Percentiles rank a stretch among this genome's conserved stretches.
Evolutionary conservation across 768 basidiomycete genomes (phyloP).

Genomic region (Boletus pseudo-olivaceus): DNA sequence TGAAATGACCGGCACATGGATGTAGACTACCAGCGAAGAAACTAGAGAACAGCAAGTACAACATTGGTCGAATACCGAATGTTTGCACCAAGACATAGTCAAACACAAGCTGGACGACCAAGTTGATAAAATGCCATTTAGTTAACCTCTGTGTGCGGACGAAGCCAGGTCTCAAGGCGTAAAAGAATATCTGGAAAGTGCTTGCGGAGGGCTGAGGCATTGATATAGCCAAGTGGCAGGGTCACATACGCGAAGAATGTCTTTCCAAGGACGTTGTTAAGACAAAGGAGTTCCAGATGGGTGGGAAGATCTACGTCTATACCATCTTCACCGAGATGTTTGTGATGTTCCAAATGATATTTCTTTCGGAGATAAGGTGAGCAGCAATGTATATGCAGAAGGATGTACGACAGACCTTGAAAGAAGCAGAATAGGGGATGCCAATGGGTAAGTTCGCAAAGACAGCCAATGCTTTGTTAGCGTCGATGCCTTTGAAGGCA

Average conservation of each 20-base stretch:
- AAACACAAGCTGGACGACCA: slow-evolving; percentile 64
- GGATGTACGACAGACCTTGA: slow-evolving; percentile 60
- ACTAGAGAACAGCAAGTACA: slow-evolving; percentile 84
- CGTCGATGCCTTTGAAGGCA: slow-evolving; percentile 76
- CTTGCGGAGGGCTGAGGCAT: slow-evolving; percentile 38
- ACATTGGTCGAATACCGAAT: slow-evolving; percentile 47
- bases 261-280: slow-evolving; percentile 97
- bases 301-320: slow-evolving; percentile 96
- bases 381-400: background rate
- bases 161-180: slow-evolving; percentile 92
- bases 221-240: background rate
- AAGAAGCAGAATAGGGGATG: slow-evolving; percentile 90
- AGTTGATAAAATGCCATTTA: slow-evolving; percentile 81
- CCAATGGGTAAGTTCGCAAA: slow-evolving; percentile 93
- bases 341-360: slow-evolving; percentile 97
- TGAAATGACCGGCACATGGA: slow-evolving; percentile 96
- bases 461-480: slow-evolving; percentile 86
- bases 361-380: slow-evolving; percentile 41
- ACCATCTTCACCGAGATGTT: slow-evolving; percentile 91
- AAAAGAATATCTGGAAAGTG: slow-evolving; percentile 97
- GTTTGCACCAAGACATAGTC: slow-evolving; percentile 61
- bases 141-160: slow-evolving; percentile 81
- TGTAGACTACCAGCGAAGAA: slow-evolving; percentile 98
- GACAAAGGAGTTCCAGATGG: slow-evolving; percentile 71
- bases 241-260: slow-evolving; percentile 88